These are phyloP conservation scores for Kodamaea alishanica DNA, from an alignment of 1,139 yeast species.

Conservation along the genomic window DNA sequence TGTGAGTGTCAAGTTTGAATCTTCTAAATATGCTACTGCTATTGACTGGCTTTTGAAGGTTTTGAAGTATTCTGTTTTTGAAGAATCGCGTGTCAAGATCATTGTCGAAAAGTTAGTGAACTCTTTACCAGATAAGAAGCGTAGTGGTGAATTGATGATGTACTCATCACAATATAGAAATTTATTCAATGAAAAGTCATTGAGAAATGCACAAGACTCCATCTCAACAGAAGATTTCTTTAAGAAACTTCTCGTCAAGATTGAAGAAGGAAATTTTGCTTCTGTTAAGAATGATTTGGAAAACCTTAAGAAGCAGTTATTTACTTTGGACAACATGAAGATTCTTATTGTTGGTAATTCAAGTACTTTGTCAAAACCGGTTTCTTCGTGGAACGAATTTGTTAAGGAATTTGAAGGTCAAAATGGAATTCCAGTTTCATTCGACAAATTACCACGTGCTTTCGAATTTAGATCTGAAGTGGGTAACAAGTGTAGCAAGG, in stretches of 20 bases:
- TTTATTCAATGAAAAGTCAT: conserved; percentile 54
- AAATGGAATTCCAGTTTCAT: conserved; percentile 13
- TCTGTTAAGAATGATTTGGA: conserved; percentile 54
- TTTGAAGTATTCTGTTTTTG: conserved; percentile 64
- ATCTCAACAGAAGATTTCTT: conserved; percentile 60
- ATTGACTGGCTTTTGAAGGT: conserved; percentile 73
- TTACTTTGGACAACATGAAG: conserved; percentile 59
- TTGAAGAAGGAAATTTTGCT: conserved; percentile 50
- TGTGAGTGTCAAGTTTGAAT: conserved; percentile 60
- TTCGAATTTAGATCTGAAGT: conserved; percentile 50
- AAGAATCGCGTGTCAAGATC: conserved; percentile 65
- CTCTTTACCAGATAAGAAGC: conserved; percentile 72
- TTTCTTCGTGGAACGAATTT: conserved; percentile 59
- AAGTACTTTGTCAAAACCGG: conserved; percentile 46
- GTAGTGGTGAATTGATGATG: conserved; percentile 74
- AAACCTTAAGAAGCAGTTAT: conserved; percentile 52
- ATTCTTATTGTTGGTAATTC: conserved; percentile 72
- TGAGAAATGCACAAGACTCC: conserved; percentile 65
- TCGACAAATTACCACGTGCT: conserved; percentile 49
- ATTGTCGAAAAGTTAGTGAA: conserved; percentile 72
- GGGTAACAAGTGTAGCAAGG: conserved; percentile 51
- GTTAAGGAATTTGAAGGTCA: conserved; percentile 23
- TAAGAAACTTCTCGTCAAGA: conserved; percentile 44
- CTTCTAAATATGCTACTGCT: conserved; percentile 60
- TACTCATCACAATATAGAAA: conserved; percentile 56